Percentiles rank a stretch among this genome's conserved stretches.
Evolutionary conservation across 257 asterid genomes (phyloP).

Genomic region (Solanum medicagineum): DNA sequence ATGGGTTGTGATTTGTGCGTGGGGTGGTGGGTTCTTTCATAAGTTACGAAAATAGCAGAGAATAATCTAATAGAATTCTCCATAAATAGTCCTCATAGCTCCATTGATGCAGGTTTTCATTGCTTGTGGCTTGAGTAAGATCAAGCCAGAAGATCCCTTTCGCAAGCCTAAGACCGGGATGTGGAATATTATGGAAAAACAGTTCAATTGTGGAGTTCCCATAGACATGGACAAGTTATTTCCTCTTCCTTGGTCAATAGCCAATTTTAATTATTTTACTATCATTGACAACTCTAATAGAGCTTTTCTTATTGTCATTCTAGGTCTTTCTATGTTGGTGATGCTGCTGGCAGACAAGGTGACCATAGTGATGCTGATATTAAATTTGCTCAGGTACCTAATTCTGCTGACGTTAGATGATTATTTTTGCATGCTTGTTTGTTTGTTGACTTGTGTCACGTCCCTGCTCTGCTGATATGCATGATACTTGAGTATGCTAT

Average conservation of each 20-base stretch:
- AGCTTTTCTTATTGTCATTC: slow-evolving; percentile 5
- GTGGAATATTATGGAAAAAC: slow-evolving; percentile 87
- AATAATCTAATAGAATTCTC: neutral
- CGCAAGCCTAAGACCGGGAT: slow-evolving; percentile 93
- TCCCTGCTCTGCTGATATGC: neutral
- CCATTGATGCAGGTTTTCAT: slow-evolving; percentile 60
- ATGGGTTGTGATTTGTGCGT: neutral
- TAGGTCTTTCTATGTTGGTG: slow-evolving; percentile 96
- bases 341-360: slow-evolving; percentile 87
- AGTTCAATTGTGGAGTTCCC: slow-evolving; percentile 72
- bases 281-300: neutral
- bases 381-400: slow-evolving; percentile 76
- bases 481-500: neutral
- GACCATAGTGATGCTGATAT: slow-evolving; percentile 91
- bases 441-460: neutral
- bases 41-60: neutral
- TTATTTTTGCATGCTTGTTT: neutral
- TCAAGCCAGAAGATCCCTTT: slow-evolving; percentile 51
- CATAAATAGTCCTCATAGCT: neutral
- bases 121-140: slow-evolving; percentile 67
- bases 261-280: neutral
- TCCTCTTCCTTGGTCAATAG: slow-evolving; percentile 4
- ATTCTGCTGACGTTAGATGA: neutral
- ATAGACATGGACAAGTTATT: slow-evolving; percentile 70
- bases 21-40: neutral